Evolutionary conservation across 2,329 filamentous ascomycete genomes (phyloP), one percentile per base, ranked within the genome.

Genomic region (Ophiocordyceps camponoti-floridani): DNA sequence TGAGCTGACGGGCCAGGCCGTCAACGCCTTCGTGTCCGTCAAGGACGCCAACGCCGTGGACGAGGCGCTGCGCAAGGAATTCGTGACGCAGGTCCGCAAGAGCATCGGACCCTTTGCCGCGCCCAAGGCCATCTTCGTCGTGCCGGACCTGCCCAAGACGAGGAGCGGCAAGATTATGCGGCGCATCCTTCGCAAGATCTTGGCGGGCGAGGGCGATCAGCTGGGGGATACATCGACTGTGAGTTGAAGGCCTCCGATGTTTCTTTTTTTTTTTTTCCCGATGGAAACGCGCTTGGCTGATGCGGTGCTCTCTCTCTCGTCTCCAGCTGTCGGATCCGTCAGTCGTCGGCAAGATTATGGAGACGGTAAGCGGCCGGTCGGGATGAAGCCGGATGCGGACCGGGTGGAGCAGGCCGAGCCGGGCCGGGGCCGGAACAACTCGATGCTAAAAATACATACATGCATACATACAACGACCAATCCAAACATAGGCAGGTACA

Each of bases 81-180:
- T 96, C 50, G 78, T 94, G 54, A 72, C 93, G 62, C 91, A 96
- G 65, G 91, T 96, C 51, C 83, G 91, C 59, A 94, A 93, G 73
- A 93, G 85, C 52, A 98, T 98, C 58, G 91, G 91, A 12, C 91
- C 91, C 4, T 98, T 98, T 60, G 91, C 91, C 4, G 88, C 91
- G 30, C 91, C 91, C 51, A 98, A 96, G 72, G 83, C 82, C 18
- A 81, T 98, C 50, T 91, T 79, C 61, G 77, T 94, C 45, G 84
- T 98, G 41, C 82, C 87, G 3, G 91, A 98, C 61, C 75, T 98
- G 51, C 91, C 91, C 56, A 96, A 98, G 79, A 98, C 91, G 35
- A 76, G 91, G 54, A 94, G 84, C 54, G 91, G 91, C 52, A 98
- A 98, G 82, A 98, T 98, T 58, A 98, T 98, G 91, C 77, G 91